Evolutionary conservation across 768 basidiomycete genomes (phyloP), one percentile per base, ranked within the genome.

Genomic region (Macrolepiota fuliginosa): DNA sequence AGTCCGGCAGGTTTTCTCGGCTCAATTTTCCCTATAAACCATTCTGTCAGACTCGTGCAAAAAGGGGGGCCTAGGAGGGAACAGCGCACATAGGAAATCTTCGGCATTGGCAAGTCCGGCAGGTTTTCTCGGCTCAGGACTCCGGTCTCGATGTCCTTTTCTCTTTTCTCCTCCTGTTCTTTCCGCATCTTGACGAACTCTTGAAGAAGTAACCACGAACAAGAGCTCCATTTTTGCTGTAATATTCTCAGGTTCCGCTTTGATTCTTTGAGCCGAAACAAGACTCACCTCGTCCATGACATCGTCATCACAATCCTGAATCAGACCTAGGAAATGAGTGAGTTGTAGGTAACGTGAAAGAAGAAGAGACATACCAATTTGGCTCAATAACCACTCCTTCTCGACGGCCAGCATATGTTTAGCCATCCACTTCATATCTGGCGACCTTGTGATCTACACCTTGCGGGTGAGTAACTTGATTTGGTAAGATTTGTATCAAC

Each of bases 291-390:
- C 94, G 72, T 94, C 93, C 92, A 91, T 92, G 61, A 91, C 86
- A 68, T 91, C 89, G 73, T 92, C 90, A 71, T 94, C 92, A 68
- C 85, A 88, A 69, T 92, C 92, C 7, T 84, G 83, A 61, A 94
- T 94, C 52, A 93, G 77, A 2, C 79, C 82, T 83, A 46, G 42
- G 46, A 29, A 51, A 12, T 51, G 17, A 37, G n/a, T 17, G 25
- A 47, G 35, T 40, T 45, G 19, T 24, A 62, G 47, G 12, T 37
- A 50, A 36, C 22, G n/a, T 37, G 25, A 32, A 11, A 32, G 35
- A 36, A 55, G 42, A 24, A 51, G 53, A 39, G 36, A 65, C 73
- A 11, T 24, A 78, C 90, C 91, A 46, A 92, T 89, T 71, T 89
- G 88, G 68, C 87, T 89, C 24, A 88, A 77, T 35, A 94, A 76